These are phyloP conservation scores for Solanum clarkiae DNA, from an alignment of 257 asterid genomes.

Conservation along the genomic window DNA sequence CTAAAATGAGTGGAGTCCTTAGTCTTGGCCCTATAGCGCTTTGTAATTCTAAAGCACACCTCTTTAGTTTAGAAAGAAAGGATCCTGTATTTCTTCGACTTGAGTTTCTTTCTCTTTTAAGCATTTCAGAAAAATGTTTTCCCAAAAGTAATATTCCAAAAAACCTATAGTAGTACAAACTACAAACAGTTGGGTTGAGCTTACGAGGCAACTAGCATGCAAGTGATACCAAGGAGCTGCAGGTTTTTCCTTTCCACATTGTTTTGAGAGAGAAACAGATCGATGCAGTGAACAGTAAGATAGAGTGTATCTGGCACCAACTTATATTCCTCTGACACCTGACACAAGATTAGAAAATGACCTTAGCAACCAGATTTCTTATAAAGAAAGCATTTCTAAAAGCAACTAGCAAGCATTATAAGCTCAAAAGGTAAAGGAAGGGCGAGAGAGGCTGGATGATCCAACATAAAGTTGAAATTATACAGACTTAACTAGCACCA, in stretches of 20 bases:
- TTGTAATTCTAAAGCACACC: not conserved
- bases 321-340: constrained; percentile 75
- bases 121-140: not conserved
- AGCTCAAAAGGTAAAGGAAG: not conserved
- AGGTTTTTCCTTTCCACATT: constrained; percentile 55
- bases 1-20: not conserved
- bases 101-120: not conserved
- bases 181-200: constrained; percentile 5
- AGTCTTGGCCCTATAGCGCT: not conserved
- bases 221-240: constrained; percentile 84
- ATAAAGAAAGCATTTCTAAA: not conserved
- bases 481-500: not conserved
- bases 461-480: not conserved
- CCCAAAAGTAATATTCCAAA: not conserved
- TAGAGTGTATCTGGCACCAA: constrained; percentile 73
- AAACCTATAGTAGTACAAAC: not conserved
- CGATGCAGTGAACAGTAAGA: constrained; percentile 69
- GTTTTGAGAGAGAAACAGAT: constrained; percentile 56
- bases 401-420: not conserved
- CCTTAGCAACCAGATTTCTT: not conserved
- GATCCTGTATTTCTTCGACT: not conserved
- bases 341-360: constrained; percentile 3
- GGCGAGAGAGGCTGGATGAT: not conserved
- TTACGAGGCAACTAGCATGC: constrained; percentile 93
- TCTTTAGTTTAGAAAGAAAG: not conserved